Evolutionary conservation across 768 basidiomycete species (phyloP), one percentile per base, ranked within the genome.

Genomic region (Boletellus emodensis): DNA sequence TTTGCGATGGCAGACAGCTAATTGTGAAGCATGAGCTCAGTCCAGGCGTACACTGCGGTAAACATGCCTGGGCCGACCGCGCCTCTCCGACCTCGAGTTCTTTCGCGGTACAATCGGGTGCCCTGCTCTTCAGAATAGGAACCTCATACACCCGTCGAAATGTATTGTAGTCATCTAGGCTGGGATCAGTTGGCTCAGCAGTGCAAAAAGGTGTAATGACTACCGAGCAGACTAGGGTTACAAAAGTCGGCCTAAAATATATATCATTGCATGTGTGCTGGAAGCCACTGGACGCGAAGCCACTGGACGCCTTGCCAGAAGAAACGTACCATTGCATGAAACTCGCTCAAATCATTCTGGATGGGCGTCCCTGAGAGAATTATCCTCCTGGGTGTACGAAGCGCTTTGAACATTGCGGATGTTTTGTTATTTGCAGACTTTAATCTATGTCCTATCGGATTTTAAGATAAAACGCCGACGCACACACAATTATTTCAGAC

Each of bases 291-390:
- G 13, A 41, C 7, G 7, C 39, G 43, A 34, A 44, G 15, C 36
- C 32, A 32, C 45, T 35, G 8, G 13, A 41, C 7, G 7, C 39
- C 17, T 20, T 37, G 0, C 3, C 6, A 8, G 8, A n/a, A 46
- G 14, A 17, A 34, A 60, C 78, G 55, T 56, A 93, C 94, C 95
- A 98, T 98, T 4, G 93, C 81, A 68, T 96, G 95, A 62, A 95
- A 95, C 67, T 99, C 96, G 55, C 87, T 75, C 26, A 99, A 71
- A 65, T 97, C 92, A 68, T 99, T 99, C 66, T 98, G 96, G 37
- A 99, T 90, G 1, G 96, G 96, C 1, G 96, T 99, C 30, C 96
- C 96, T 1, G 94, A 94, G 4, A 99, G 75, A 34, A 99, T 94
- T 54, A 97, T 77, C 34, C 95, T 73, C 20, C 90, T 76, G 11